These are phyloP conservation scores for Climacium dendroides DNA, from an alignment of 225 moss, liverwort and hornwort species.

Conservation along the genomic window DNA sequence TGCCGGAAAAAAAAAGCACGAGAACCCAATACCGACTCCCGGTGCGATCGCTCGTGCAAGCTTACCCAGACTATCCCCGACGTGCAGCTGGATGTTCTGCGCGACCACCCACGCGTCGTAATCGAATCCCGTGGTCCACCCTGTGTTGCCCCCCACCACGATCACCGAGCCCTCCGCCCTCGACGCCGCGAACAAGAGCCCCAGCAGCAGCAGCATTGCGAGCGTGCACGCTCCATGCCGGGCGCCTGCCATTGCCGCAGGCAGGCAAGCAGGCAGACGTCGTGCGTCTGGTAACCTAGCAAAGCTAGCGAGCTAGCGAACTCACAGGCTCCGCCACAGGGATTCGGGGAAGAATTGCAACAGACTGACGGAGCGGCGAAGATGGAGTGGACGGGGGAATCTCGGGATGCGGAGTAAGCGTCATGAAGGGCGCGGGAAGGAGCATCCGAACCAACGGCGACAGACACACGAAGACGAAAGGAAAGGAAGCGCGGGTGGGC, in stretches of 20 bases:
- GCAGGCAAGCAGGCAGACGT: neutral
- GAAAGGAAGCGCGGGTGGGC: neutral
- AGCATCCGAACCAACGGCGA: neutral
- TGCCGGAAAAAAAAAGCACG: neutral
- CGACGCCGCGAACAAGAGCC: neutral
- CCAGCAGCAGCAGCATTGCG: neutral
- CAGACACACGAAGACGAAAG: neutral
- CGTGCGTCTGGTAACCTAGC: too few relatives aligned
- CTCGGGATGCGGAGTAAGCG: neutral
- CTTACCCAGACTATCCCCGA: conserved; percentile 17
- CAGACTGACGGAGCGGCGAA: neutral
- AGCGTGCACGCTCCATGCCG: neutral
- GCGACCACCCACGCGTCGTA: neutral
- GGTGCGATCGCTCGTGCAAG: neutral
- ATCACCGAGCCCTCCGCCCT: neutral
- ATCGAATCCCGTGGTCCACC: conserved; percentile 26
- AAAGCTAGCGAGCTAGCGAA: neutral
- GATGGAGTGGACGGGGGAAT: neutral
- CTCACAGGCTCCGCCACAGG: neutral
- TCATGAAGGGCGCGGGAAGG: neutral
- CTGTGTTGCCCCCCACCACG: neutral
- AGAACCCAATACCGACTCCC: neutral
- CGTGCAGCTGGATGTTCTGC: conserved; percentile 10
- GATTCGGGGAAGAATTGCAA: neutral
- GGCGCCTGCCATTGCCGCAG: neutral